Base-by-base conservation (phyloP, 495 filamentous ascomycete genomes). In the Talaromyces ruber region DNA sequence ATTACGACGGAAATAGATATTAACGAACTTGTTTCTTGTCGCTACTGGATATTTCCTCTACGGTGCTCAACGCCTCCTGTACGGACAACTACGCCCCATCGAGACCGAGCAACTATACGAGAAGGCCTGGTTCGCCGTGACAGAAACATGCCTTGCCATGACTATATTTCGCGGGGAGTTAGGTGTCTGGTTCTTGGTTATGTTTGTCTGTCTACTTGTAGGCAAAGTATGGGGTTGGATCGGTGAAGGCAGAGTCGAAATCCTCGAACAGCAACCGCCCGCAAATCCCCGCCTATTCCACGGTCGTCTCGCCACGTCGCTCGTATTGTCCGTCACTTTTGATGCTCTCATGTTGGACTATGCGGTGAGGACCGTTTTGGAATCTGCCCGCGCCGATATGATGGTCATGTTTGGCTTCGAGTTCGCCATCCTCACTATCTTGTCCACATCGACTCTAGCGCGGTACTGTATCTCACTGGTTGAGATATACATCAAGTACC, bases 321-420 rank as follows among this genome's bases (percentile, higher is more conserved):
- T 98, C 32, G 66, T 90, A 0, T 70, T 96, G 34, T 90, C 92
- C 52, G 78, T 94, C 45, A 56, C 83, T 16, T 96, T 93, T 74
- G 86, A 95, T 72, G 68, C 82, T 25, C 87, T 81, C 65, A 84
- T 98, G 76, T 79, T 97, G 62, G 79, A 75, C 25, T 97, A 97
- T 69, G 88, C 88, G 63, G 76, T 96, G 66, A 80, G 84, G 9
- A 90, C 88, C 2, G 92, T 98, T 26, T 84, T 97, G 21, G 83
- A 88, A 51, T 85, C 92, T 63, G 90, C 94, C 0, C 85, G 90
- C 21, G 92, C 94, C 0, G 92, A 94, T 59, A 97, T 98, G 91
- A 98, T 98, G 95, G 91, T 98, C 61, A 98, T 98, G 92, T 98
- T 98, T 69, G 86, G 92, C 18, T 98, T 98, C 67, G 94, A 98